Evolutionary conservation across 306 rosid genomes (phyloP).

Genomic region (Clitoria ternatea): DNA sequence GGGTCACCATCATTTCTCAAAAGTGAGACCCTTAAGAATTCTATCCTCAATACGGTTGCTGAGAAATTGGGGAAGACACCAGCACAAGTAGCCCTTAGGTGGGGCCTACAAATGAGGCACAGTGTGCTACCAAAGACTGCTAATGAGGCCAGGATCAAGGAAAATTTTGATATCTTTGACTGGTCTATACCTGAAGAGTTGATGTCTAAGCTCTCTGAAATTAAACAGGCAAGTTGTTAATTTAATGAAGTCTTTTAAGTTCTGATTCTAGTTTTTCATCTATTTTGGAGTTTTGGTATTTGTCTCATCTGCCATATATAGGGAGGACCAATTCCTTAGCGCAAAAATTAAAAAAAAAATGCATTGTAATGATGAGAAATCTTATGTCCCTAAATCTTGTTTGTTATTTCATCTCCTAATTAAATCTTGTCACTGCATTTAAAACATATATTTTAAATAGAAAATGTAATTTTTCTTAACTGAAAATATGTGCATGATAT

Average conservation of each 20-base stretch:
- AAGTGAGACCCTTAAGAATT: background rate
- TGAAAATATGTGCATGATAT: too few species aligned
- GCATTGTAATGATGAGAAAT: too few species aligned
- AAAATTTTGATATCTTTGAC: background rate
- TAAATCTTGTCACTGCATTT: too few species aligned
- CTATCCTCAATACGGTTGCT: background rate
- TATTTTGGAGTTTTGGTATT: conserved; percentile 34
- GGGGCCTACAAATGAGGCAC: conserved; percentile 11
- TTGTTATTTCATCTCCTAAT: too few species aligned
- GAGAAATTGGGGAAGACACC: conserved; percentile 17
- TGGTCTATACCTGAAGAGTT: conserved; percentile 14
- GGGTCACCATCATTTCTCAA: background rate
- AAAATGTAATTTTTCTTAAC: too few species aligned
- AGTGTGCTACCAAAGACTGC: conserved; percentile 12
- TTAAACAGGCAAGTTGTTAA: conserved; percentile 1
- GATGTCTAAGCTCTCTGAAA: background rate
- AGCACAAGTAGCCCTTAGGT: conserved; percentile 13
- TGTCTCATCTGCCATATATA: background rate
- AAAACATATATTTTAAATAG: too few species aligned
- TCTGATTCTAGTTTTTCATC: background rate
- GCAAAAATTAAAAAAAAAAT: too few species aligned
- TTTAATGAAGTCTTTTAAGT: background rate
- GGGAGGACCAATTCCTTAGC: background rate
- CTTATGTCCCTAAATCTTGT: too few species aligned
- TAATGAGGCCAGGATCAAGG: background rate